Evolutionary conservation across 2,329 filamentous ascomycete species (phyloP).

Genomic region (Fusarium guadeloupense): DNA sequence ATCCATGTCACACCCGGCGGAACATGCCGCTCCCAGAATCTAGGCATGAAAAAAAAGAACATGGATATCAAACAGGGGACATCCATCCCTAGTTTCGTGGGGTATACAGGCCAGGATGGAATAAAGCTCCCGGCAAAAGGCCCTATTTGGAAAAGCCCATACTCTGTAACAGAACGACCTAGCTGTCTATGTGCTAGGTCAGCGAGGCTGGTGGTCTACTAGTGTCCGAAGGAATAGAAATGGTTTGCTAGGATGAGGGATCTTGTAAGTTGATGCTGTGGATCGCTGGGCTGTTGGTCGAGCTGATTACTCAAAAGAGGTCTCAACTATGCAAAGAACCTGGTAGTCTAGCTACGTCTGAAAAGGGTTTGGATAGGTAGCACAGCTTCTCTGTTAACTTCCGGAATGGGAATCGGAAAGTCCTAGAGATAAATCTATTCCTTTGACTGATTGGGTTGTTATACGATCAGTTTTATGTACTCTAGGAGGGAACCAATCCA

Average conservation of each 20-base stretch:
- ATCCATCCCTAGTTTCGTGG: slow-evolving; percentile 10
- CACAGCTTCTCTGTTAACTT: no score
- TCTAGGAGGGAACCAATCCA: not conserved
- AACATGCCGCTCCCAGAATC: not conserved
- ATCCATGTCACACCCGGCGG: not conserved
- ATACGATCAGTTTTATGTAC: not conserved
- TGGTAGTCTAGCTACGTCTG: no score
- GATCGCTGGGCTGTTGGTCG: not conserved
- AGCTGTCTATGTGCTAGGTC: not conserved
- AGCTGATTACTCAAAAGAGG: not conserved
- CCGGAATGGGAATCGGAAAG: no score
- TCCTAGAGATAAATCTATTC: no score
- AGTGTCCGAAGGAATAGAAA: not conserved
- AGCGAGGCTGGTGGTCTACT: no score
- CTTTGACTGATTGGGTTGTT: not conserved
- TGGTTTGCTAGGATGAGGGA: not conserved
- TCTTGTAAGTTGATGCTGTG: not conserved
- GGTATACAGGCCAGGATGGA: slow-evolving; percentile 1
- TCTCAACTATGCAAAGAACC: no score
- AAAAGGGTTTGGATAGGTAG: no score
- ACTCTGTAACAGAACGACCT: slow-evolving; percentile 4
- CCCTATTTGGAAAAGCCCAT: slow-evolving; percentile 3
- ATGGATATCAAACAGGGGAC: not conserved
- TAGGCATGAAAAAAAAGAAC: slow-evolving; percentile 2
- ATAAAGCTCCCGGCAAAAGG: not conserved